Percentiles rank a stretch among this genome's conserved stretches.
Evolutionary conservation across 1,284 basidiomycete genomes (phyloP).

Genomic region (Blastosporella zonata): DNA sequence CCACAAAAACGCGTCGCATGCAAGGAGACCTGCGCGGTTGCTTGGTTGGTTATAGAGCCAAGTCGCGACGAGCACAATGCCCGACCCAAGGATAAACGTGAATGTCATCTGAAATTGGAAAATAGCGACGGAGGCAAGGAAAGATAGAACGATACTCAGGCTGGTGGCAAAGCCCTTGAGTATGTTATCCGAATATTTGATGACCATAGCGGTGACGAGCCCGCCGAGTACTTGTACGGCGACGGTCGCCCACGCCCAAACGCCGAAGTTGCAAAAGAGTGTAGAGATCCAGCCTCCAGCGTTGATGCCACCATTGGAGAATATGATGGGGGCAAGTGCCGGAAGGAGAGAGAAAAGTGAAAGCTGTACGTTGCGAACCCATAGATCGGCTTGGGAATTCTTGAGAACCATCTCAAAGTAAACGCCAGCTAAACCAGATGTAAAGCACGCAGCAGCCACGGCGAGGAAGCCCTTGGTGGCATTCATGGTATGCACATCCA

Average conservation of each 20-base stretch:
- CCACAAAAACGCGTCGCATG: conserved; percentile 25
- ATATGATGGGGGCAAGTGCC: conserved; percentile 81
- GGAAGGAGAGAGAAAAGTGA: conserved; percentile 93
- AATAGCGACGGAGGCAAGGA: conserved; percentile 83
- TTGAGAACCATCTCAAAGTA: conserved; percentile 99
- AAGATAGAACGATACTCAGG: conserved; percentile 90
- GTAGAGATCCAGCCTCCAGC: conserved; percentile 34
- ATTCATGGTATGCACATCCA: conserved; percentile 59
- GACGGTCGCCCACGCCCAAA: conserved; percentile 91
- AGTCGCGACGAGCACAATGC: conserved; percentile 82
- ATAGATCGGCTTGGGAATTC: conserved; percentile 83
- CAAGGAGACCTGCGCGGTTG: conserved; percentile 26
- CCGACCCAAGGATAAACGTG: conserved; percentile 80
- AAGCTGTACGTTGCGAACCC: conserved; percentile 96
- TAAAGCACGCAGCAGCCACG: conserved; percentile 90
- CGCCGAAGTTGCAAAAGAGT: conserved; percentile 77
- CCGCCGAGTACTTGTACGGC: conserved; percentile 88
- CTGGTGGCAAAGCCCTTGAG: conserved; percentile 94
- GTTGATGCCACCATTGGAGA: conserved; percentile 36
- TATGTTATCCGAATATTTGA: conserved; percentile 87
- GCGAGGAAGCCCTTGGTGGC: conserved; percentile 85
- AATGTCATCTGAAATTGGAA: conserved; percentile 87
- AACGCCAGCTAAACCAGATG: conserved; percentile 95
- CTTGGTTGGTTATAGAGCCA: conserved; percentile 84
- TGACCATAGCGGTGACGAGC: conserved; percentile 84